Evolutionary conservation across 257 asterid genomes (phyloP), one percentile per base, ranked within the genome.

Genomic region (Lantana camara): DNA sequence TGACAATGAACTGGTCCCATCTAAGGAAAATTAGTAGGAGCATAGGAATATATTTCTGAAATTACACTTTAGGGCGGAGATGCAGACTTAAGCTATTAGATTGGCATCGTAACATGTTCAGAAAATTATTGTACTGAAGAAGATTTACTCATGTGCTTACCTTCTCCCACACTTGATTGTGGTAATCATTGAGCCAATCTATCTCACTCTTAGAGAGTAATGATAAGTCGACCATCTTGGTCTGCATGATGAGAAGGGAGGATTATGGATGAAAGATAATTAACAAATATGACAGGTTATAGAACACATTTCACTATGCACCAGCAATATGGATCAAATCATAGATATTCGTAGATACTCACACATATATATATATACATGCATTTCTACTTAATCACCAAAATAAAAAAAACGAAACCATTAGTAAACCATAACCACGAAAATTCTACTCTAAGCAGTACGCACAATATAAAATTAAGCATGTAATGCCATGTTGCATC

Each of bases 161-260:
- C 92, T 90, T 93, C 70, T 93, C 95, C 99, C 99, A 93, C 30
- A 90, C 96, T 80, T 84, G 92, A 45, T 73, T 57, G 60, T 93
- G 99, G 85, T 90, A 93, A 75, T 81, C 89, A 71, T 93, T 84
- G 52, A 93, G 79, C 99, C 99, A 93, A 69, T 81, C 83, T 49
- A 93, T 72, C 83, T 93, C 99, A 30, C 66, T 65, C 55, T 71
- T 54, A 51, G 91, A 87, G 52, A 93, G 84, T 73, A 90, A 63
- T 22, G 96, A 77, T 38, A 84, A 29, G 65, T 87, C 90, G 14
- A 87, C 68, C 81, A 90, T 46, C 64, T 90, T 93, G 44, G 82
- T 38, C 99, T 93, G 84, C 73, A 74, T 22, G 37, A 60, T 16
- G 16, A 15, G 27, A 32, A 51, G 64, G 53, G 72, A 50, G 23